Evolutionary conservation across 495 filamentous ascomycete genomes (phyloP).

Genomic region (Xanthoparmelia taractica): DNA sequence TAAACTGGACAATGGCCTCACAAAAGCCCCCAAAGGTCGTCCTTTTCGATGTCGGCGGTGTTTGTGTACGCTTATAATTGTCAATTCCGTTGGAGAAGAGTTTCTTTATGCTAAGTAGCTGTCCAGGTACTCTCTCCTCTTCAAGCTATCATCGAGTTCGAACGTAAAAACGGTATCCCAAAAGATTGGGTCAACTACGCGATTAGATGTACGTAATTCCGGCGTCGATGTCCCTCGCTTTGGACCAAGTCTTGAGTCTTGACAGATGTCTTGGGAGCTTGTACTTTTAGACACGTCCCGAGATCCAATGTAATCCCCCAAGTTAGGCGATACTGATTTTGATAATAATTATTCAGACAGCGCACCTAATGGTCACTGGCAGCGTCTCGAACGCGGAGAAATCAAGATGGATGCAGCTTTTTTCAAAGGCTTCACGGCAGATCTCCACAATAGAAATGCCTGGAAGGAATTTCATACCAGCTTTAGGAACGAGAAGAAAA

Average conservation of each 20-base stretch:
- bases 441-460: slow-evolving; percentile 55
- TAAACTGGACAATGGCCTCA: slow-evolving; percentile 30
- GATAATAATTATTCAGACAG: slow-evolving; percentile 30
- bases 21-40: slow-evolving; percentile 60
- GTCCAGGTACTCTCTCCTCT: slow-evolving; percentile 80
- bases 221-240: no score
- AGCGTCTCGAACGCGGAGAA: slow-evolving; percentile 67
- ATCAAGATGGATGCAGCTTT: slow-evolving; percentile 64
- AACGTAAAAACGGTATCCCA: slow-evolving; percentile 64
- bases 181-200: slow-evolving; percentile 85
- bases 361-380: slow-evolving; percentile 80
- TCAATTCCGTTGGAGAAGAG: not conserved
- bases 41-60: slow-evolving; percentile 93
- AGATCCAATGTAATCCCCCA: no score
- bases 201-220: slow-evolving; percentile 47
- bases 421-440: slow-evolving; percentile 66
- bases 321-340: no score
- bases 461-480: slow-evolving; percentile 58
- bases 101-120: not conserved
- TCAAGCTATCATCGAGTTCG: slow-evolving; percentile 86
- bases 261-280: no score
- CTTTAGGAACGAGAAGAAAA: slow-evolving; percentile 30
- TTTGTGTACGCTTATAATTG: slow-evolving; percentile 62
- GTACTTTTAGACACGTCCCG: no score
- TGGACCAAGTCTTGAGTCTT: no score